Conservation (phyloP, 805 yeast genomes). For the Pichia nanzhaoensis region DNA sequence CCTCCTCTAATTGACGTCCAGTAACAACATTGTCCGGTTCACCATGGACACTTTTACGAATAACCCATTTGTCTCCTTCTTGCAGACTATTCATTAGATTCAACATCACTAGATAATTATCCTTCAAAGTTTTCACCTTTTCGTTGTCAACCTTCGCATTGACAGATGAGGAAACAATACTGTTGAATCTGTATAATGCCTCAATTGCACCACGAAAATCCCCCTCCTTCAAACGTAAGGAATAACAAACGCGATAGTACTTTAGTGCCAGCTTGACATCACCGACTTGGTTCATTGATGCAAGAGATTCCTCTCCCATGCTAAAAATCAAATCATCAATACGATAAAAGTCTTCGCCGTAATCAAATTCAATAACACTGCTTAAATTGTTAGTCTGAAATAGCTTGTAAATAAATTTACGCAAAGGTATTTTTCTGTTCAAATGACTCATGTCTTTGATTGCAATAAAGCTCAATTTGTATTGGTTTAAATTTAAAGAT, state of each 20-base stretch:
- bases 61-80: slow-evolving; percentile 36
- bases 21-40: slow-evolving; percentile 13
- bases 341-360: slow-evolving; percentile 35
- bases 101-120: slow-evolving; percentile 34
- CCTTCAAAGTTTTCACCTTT: slow-evolving; percentile 22
- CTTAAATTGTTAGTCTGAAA: slow-evolving; percentile 35
- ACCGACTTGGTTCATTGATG: slow-evolving; percentile 4
- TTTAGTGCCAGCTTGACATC: slow-evolving; percentile 32
- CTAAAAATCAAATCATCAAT: slow-evolving; percentile 38
- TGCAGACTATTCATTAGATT: slow-evolving; percentile 34
- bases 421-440: slow-evolving; percentile 22
- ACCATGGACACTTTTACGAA: slow-evolving; percentile 17
- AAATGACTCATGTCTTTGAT: slow-evolving; percentile 23
- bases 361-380: slow-evolving; percentile 36
- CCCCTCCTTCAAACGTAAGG: slow-evolving; percentile 43
- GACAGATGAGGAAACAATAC: slow-evolving; percentile 14
- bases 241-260: slow-evolving; percentile 43
- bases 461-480: slow-evolving; percentile 24
- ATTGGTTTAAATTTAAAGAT: slow-evolving; percentile 27
- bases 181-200: slow-evolving; percentile 36
- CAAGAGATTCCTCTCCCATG: slow-evolving; percentile 20
- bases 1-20: slow-evolving; percentile 19
- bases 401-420: slow-evolving; percentile 33
- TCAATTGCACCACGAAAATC: slow-evolving; percentile 45
- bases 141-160: slow-evolving; percentile 4